phyloP scores from a whole-genome alignment of 495 filamentous ascomycete genomes.

The Penicillium riverlandense region DNA sequence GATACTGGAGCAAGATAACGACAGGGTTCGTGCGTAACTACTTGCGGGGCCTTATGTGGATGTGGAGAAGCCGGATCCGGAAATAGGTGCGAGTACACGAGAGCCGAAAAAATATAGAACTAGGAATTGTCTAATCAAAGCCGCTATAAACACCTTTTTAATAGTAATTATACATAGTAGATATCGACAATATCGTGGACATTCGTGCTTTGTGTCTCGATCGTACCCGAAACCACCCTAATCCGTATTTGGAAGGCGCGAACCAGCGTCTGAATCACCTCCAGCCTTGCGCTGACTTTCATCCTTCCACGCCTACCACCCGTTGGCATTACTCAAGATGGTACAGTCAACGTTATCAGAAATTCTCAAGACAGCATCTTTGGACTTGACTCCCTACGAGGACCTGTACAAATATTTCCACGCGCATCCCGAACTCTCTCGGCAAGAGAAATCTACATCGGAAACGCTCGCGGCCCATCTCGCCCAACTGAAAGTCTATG shows the following conservation, averaged over 20 bases:
- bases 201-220: no score
- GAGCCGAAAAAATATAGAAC: no score
- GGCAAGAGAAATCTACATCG: slow-evolving; percentile 43
- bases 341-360: slow-evolving; percentile 12
- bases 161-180: no score
- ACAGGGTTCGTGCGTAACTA: no score
- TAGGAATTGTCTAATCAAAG: no score
- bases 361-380: slow-evolving; percentile 7
- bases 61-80: slow-evolving; percentile 3
- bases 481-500: slow-evolving; percentile 19
- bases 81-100: no score
- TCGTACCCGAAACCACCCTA: no score
- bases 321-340: slow-evolving; percentile 10
- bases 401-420: slow-evolving; percentile 50
- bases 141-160: no score
- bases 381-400: slow-evolving; percentile 39
- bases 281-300: not conserved
- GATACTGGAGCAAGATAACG: no score
- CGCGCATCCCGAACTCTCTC: slow-evolving; percentile 49
- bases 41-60: slow-evolving; percentile 8
- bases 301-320: not conserved
- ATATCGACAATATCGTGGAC: no score
- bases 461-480: slow-evolving; percentile 31
- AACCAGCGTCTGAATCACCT: no score
- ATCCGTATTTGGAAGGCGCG: no score